These are phyloP conservation scores for Adansonia rubrostipa DNA, from an alignment of 441 rosid genomes.

Conservation along the genomic window DNA sequence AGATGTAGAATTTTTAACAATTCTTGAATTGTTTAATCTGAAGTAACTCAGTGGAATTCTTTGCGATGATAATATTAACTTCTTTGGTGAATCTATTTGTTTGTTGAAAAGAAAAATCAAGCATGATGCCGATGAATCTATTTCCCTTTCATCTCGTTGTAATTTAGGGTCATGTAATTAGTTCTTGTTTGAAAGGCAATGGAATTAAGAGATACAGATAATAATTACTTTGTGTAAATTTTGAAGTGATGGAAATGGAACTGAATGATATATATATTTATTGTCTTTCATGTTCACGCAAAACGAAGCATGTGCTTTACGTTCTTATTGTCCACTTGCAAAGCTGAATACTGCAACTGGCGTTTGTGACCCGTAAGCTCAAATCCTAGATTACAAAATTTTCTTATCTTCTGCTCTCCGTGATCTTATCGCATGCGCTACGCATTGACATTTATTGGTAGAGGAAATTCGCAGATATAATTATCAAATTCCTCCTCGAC, in stretches of 20 bases:
- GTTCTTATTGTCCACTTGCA: constrained; percentile 69
- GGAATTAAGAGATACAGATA: background rate
- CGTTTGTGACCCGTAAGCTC: constrained; percentile 71
- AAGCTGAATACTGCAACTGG: constrained; percentile 60
- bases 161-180: background rate
- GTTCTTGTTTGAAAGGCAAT: background rate
- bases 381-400: constrained; percentile 4
- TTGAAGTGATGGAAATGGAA: background rate
- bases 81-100: no score
- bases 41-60: no score
- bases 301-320: constrained; percentile 63
- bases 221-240: no score
- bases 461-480: constrained; percentile 50
- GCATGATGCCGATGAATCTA: background rate
- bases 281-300: constrained; percentile 30
- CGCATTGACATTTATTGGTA: constrained; percentile 26
- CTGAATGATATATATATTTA: constrained; percentile 25
- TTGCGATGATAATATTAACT: no score
- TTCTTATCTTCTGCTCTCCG: background rate
- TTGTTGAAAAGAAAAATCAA: no score
- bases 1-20: no score
- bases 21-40: no score
- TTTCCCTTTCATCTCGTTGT: background rate
- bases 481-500: constrained; percentile 62
- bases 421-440: background rate